Conservation (phyloP, 169 alveolate species). For the Babesia caballi region DNA sequence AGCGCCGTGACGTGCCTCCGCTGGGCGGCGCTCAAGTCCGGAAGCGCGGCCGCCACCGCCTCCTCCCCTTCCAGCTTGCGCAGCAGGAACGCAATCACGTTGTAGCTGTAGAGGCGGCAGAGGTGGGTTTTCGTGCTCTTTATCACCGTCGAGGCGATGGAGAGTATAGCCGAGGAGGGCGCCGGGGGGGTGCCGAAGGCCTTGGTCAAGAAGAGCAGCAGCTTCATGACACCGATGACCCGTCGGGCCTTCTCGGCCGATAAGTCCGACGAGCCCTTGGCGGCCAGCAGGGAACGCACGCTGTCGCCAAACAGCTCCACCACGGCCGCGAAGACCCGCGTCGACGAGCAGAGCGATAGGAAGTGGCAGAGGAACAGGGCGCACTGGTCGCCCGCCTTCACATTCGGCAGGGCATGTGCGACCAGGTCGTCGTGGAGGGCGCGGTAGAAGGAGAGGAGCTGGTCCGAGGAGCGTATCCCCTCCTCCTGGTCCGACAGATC, state of each 20-base stretch:
- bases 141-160: constrained; percentile 19
- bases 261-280: not conserved
- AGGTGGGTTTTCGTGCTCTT: constrained; percentile 37
- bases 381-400: constrained; percentile 49
- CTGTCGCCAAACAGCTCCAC: constrained; percentile 20
- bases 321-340: not conserved
- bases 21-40: constrained; percentile 20
- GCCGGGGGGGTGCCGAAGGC: constrained; percentile 61
- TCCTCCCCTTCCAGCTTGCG: constrained; percentile 12
- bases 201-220: constrained; percentile 32
- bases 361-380: constrained; percentile 39
- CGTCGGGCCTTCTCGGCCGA: constrained; percentile 28
- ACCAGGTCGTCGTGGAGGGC: constrained; percentile 40
- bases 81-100: constrained; percentile 45
- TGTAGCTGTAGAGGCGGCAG: constrained; percentile 57
- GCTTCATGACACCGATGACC: constrained; percentile 54
- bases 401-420: constrained; percentile 35
- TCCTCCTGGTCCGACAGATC: constrained; percentile 7
- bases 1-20: constrained; percentile 39
- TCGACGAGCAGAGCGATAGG: constrained; percentile 40
- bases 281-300: constrained; percentile 1
- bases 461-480: constrained; percentile 30
- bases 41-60: not conserved
- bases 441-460: constrained; percentile 22
- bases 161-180: constrained; percentile 26